Evolutionary conservation across 2,329 filamentous ascomycete genomes (phyloP), one percentile per base, ranked within the genome.

Genomic region (Apiospora aurea): DNA sequence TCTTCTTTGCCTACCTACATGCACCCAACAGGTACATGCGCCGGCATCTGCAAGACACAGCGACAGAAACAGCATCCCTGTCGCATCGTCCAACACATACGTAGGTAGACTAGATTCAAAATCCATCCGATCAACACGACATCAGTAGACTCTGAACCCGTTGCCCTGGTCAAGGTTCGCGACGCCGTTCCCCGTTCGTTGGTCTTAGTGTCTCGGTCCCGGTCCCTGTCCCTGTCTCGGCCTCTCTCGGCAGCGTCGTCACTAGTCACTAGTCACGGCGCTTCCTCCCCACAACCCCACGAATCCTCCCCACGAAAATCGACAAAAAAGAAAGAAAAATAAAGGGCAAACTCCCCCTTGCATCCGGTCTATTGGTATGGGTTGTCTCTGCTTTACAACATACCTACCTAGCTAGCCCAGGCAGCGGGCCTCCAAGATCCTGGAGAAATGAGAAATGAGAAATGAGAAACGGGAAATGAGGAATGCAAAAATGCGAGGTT

Each of bases 131-230:
- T 47, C 16, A 21, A 21, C 2, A 47, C 18, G 18, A n/a, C n/a
- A n/a, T n/a, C n/a, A 16, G 18, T 47, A 7, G 18, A 5, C 46
- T 26, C 24, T 14, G 26, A 57, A 57, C 51, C 51, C 51, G 16
- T 57, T 57, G 53, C 53, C 21, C 29, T 61, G 53, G 53, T 21
- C 53, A 38, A 38, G 53, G 29, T 61, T 61, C 16, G 53, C 53
- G 53, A 38, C 53, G 53, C 53, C 53, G 53, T 38, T 38, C 29
- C 38, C 53, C 29, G 29, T 38, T 61, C 38, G 26, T 21, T 8
- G 29, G 53, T 6, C 29, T 61, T 38, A 38, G 34, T 38, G 34
- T 38, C 34, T 38, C 34, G 34, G 5, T 38, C 34, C 7, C 34
- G 7, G 5, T 38, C 34, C 7, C 34, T 34, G 3, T 34, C 34